Evolutionary conservation across 208 protist genomes (phyloP), one percentile per base, ranked within the genome.

Genomic region (Trypanosoma theileri): DNA sequence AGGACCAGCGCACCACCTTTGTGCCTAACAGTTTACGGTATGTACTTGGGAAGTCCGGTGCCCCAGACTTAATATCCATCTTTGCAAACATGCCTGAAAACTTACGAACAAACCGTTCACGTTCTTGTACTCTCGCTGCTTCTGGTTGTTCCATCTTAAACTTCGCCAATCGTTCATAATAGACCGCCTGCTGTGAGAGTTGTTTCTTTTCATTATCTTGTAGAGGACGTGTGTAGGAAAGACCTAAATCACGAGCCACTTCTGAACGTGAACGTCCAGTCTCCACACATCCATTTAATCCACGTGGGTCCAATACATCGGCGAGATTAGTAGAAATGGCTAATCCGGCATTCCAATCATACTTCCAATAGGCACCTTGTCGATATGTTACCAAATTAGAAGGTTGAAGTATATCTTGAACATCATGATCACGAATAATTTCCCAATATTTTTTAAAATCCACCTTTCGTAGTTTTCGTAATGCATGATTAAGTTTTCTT

Each of bases 371-470:
- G 24, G 74, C 65, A 28, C 92, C 92, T 63, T 91, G 86, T 12
- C 92, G 85, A 63, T 93, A 95, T 22, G 87, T 89, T 46, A 96
- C 88, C 31, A 91, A 77, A 71, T 91, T 95, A 12, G 85, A 77
- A 2, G 92, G 92, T 75, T 96, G 92, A 50, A 94, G 71, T 21
- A 95, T 74, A 65, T 96, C 92, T 73, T 94, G 89, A 40, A 96
- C 85, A 66, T 96, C 92, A 72, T 96, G 92, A 64, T 96, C 92
- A 22, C 92, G 86, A 14, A 96, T 87, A 35, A 96, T 93, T 77
- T 96, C 89, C 92, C 92, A 96, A 67, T 96, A 96, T 40, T 80
- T 75, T 56, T 85, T 90, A 70, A 96, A 96, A 62, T 96, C 92
- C 11, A 89, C 73, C 76, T 96, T 96, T 26, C 92, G 86, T 56